Conservation (phyloP, 306 rosid species). For the Cicer chorassanicum region DNA sequence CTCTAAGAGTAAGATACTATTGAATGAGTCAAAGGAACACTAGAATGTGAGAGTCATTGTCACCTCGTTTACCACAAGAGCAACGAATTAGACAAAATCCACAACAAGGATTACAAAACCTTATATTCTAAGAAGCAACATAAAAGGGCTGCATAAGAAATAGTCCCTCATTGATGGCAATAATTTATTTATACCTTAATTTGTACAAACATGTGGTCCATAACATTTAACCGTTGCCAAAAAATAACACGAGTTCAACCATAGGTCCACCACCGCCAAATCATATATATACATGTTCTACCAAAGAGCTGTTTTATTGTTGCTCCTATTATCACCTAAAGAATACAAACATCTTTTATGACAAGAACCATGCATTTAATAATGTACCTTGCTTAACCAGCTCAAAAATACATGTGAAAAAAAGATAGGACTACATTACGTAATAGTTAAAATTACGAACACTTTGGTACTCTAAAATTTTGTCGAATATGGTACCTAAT, state of each 20-base stretch:
- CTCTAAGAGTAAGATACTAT: too few species aligned
- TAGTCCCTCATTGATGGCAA: neutral
- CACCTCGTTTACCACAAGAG: conserved; percentile 29
- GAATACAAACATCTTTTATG: conserved; percentile 3
- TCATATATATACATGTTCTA: neutral
- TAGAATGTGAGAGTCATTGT: neutral
- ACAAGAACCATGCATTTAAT: neutral
- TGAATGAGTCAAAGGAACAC: conserved; percentile 33
- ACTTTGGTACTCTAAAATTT: too few species aligned
- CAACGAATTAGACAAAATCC: conserved; percentile 24
- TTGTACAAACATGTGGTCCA: conserved; percentile 28
- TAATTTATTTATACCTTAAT: neutral
- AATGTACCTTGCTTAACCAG: neutral
- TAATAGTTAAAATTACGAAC: neutral
- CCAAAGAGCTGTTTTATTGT: neutral
- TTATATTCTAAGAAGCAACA: conserved; percentile 18
- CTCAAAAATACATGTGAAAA: neutral
- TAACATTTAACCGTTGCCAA: conserved; percentile 6
- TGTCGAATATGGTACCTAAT: too few species aligned
- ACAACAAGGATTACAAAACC: conserved; percentile 29
- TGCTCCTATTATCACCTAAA: conserved; percentile 11
- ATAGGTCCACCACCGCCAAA: conserved; percentile 6
- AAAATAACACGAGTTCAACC: neutral
- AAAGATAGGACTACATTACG: neutral
- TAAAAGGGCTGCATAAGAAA: conserved; percentile 26